Evolutionary conservation across 2,329 filamentous ascomycete genomes (phyloP), one percentile per base, ranked within the genome.

Genomic region (Ascochyta lentis): DNA sequence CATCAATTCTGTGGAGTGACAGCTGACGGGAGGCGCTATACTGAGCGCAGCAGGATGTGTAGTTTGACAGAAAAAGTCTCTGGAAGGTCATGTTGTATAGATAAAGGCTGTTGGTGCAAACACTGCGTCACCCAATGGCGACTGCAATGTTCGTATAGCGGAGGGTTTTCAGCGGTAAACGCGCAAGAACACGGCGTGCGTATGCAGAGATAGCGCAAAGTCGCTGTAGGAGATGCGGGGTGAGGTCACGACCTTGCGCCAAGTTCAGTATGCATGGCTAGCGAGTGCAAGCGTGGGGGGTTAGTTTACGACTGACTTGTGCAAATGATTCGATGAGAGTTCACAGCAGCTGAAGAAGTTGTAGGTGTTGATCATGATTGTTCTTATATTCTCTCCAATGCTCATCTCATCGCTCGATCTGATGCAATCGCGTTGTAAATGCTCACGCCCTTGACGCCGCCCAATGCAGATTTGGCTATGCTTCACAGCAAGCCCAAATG

Each of bases 221-320:
- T 42, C 31, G 49, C 26, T 9, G 39, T 43, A 41, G 41, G 33
- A 34, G 48, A 62, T 66, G 66, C 66, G 65, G 61, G 66, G 61
- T 69, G 66, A 67, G 60, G 60, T 70, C 67, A 70, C 64, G 61
- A 38, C 56, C 49, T 46, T n/a, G 38, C 54, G 47, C 51, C 56
- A 54, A 47, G 27, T 56, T 40, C 61, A 47, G 58, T 55, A 49
- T 61, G 60, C 59, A 61, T 43, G 39, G 40, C 50, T 61, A 58
- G 58, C 31, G 49, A 45, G 34, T 40, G 31, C 19, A 39, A n/a
- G 52, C 50, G 58, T 59, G 54, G 51, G 27, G 58, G 53, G 54
- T 49, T 40, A 24, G 49, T 34, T 34, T 45, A 27, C 22, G 49
- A 44, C 27, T 52, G 49, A 52, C 54, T 57, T 43, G 54, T 44